Conservation (phyloP, 371 early-diverging fungal species). For the Rhizomucor pusillus region DNA sequence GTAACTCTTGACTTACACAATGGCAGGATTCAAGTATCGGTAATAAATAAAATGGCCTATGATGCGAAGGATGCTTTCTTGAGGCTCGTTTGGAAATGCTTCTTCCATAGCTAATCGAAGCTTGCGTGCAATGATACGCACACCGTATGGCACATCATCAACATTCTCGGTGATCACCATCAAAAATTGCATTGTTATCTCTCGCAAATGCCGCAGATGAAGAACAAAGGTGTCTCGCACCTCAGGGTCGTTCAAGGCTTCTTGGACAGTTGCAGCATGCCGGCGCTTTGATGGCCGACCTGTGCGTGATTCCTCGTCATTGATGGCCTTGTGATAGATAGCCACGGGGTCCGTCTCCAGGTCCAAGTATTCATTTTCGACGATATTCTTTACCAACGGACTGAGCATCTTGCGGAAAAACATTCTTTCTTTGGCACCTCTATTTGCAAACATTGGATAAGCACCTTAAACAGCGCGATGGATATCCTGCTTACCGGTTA, state of each 20-base stretch:
- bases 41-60: slow-evolving; percentile 96
- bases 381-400: slow-evolving; percentile 75
- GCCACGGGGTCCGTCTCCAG: slow-evolving; percentile 90
- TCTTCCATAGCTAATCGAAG: slow-evolving; percentile 72
- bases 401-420: slow-evolving; percentile 85
- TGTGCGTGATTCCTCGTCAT: slow-evolving; percentile 87
- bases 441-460: slow-evolving; percentile 15
- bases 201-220: slow-evolving; percentile 73
- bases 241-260: slow-evolving; percentile 86
- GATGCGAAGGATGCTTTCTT: slow-evolving; percentile 77
- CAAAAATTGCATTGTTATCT: slow-evolving; percentile 80
- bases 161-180: slow-evolving; percentile 75
- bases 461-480: not conserved
- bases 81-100: slow-evolving; percentile 80
- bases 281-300: slow-evolving; percentile 78
- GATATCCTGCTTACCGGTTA: slow-evolving; percentile 58
- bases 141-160: slow-evolving; percentile 90
- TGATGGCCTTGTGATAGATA: slow-evolving; percentile 85
- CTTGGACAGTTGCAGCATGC: slow-evolving; percentile 76
- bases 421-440: slow-evolving; percentile 93
- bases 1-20: slow-evolving; percentile 64
- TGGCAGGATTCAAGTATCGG: slow-evolving; percentile 97
- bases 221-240: slow-evolving; percentile 75
- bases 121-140: slow-evolving; percentile 93
- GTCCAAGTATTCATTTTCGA: slow-evolving; percentile 76